Evolutionary conservation across 1,284 basidiomycete species (phyloP), one percentile per base, ranked within the genome.

Genomic region (Porodaedalea pini): DNA sequence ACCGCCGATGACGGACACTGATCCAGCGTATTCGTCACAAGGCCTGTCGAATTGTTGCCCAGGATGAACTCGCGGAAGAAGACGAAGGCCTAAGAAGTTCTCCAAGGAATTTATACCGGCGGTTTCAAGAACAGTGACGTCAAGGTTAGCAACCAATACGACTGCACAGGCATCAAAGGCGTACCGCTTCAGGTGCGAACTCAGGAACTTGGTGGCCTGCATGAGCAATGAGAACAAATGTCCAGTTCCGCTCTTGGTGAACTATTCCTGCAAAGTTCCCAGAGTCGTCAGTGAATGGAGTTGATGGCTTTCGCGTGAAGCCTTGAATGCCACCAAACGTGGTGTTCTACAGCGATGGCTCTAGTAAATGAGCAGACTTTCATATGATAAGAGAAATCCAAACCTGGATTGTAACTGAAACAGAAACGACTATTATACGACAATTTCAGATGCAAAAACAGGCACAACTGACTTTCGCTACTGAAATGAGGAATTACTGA

Each of bases 271-370:
- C 85, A 60, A 82, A 79, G 47, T 80, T 72, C 21, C 81, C 80
- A 2, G 68, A 66, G 56, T 86, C 83, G 54, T 82, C 80, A 55
- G 69, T 74, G 82, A 83, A 86, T 1, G 82, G 78, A 0, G 86
- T 89, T 1, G 82, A 77, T 0, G 86, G 86, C 58, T 78, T 76
- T 47, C 79, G 74, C 4, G 83, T 80, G 66, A 89, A 89, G 2
- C 87, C 87, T 68, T 82, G 85, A 40, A 83, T 82, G 11, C 83
- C 85, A 34, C 86, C 85, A 63, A 88, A 89, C 0, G 87, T 87
- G 7, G 83, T 87, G 63, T 89, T 89, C 82, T 87, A 57, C 43
- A 31, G n/a, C n/a, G 47, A 3, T 39, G 41, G 17, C 31, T 39
- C n/a, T n/a, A 32, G 37, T 36, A 21, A 51, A 23, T 11, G 45